phyloP scores from a whole-genome alignment of 106 monocot genomes.

The Iris macrosiphon region DNA sequence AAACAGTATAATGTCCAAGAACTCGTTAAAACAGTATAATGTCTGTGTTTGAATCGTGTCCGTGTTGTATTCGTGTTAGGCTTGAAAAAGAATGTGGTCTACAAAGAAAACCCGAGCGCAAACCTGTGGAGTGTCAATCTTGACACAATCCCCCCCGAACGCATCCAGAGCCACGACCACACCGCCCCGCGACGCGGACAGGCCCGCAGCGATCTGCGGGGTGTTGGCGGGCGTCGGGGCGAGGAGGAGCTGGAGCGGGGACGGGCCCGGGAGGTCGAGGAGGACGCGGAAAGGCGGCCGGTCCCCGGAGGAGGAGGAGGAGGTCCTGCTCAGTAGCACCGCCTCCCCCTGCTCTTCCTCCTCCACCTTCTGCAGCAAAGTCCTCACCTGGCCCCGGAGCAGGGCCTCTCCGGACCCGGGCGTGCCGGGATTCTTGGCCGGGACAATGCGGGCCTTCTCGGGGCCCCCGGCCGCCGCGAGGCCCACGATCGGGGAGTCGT shows the following conservation, averaged over 20 bases:
- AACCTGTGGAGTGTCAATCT: not conserved
- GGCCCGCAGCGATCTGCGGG: constrained; percentile 19
- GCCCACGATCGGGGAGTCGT: constrained; percentile 80
- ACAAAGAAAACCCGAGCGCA: too few species aligned
- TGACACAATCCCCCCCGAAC: too few species aligned
- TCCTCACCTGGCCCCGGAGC: constrained; percentile 78
- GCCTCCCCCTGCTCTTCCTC: constrained; percentile 37
- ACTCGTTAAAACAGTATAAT: too few species aligned
- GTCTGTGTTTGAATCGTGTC: too few species aligned
- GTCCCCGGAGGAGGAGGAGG: constrained; percentile 17
- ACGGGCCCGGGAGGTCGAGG: not conserved
- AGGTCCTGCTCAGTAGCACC: constrained; percentile 1
- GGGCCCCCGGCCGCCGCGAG: constrained; percentile 17
- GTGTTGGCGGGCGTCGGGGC: constrained; percentile 77
- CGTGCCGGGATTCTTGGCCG: constrained; percentile 20
- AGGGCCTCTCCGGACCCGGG: constrained; percentile 80
- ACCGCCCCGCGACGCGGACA: not conserved
- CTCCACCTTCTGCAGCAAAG: constrained; percentile 66
- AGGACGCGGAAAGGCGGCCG: constrained; percentile 14
- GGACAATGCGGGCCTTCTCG: constrained; percentile 20
- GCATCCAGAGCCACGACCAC: too few species aligned
- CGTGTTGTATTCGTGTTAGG: too few species aligned
- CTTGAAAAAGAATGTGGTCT: too few species aligned
- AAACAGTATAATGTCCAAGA: too few species aligned
- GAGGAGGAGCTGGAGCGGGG: constrained; percentile 17